phyloP scores from a whole-genome alignment of 169 alveolate species.

The Babesia gibsoni region DNA sequence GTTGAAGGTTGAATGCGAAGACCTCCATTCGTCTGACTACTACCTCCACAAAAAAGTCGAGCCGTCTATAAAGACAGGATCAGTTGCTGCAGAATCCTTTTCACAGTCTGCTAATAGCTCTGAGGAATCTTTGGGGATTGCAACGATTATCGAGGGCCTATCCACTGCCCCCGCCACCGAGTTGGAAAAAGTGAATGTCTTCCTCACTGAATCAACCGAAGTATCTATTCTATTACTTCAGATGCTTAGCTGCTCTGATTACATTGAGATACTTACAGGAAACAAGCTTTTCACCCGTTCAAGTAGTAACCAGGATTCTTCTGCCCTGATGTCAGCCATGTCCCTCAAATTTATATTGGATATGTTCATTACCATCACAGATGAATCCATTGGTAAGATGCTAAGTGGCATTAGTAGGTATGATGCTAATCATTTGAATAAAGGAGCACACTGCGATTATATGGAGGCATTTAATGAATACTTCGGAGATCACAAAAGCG shows the following conservation, averaged over 20 bases:
- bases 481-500: conserved; percentile 12
- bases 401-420: not conserved
- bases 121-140: not conserved
- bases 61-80: no score
- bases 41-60: no score
- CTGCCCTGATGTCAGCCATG: conserved; percentile 4
- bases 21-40: no score
- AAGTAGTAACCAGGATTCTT: not conserved
- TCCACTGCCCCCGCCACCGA: not conserved
- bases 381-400: not conserved
- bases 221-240: conserved; percentile 24
- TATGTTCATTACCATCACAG: conserved; percentile 3
- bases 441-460: not conserved
- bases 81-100: no score
- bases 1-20: no score
- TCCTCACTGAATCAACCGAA: conserved; percentile 16
- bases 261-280: conserved; percentile 13
- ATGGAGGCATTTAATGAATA: conserved; percentile 4
- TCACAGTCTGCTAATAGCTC: not conserved
- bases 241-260: conserved; percentile 10
- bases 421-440: not conserved
- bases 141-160: not conserved
- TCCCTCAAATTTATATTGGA: conserved; percentile 9
- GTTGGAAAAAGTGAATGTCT: not conserved
- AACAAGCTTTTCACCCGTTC: conserved; percentile 14